Conservation (phyloP, 495 filamentous ascomycete genomes). For the Clavariopsis aquatica region DNA sequence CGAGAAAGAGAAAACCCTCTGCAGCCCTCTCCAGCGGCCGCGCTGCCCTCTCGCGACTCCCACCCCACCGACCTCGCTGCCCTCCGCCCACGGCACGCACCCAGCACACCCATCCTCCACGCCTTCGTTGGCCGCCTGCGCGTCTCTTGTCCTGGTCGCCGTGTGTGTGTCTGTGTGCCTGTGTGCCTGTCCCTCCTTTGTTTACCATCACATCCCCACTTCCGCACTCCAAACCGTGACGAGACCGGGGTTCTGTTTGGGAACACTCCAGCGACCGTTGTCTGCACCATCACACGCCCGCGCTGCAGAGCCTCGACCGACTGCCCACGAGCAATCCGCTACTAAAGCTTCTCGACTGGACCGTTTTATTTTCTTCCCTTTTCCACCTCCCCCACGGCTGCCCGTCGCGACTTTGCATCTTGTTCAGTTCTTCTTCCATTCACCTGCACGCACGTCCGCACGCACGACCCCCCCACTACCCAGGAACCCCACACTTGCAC, state of each 20-base stretch:
- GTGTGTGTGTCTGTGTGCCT: background rate
- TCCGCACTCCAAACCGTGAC: background rate
- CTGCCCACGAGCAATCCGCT: background rate
- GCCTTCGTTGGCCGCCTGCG: background rate
- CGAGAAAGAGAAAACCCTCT: conserved; percentile 9
- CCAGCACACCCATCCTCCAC: background rate
- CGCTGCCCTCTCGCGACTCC: background rate
- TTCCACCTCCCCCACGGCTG: background rate
- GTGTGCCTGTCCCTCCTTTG: conserved; percentile 19
- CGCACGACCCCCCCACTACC: background rate
- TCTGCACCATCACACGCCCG: background rate
- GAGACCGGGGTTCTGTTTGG: conserved; percentile 1
- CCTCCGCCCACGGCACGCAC: background rate
- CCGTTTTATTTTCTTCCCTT: background rate
- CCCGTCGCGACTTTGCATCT: background rate
- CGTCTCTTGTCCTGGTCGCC: background rate
- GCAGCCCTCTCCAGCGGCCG: conserved; percentile 1
- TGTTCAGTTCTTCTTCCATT: background rate
- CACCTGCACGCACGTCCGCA: background rate
- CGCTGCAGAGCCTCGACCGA: background rate
- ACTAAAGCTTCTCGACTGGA: background rate
- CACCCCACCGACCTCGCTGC: conserved; percentile 7
- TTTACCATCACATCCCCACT: conserved; percentile 10
- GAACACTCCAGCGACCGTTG: background rate
- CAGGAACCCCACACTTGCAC: conserved; percentile 1